Evolutionary conservation across 805 yeast genomes (phyloP).

Genomic region (Candida nitratophila): DNA sequence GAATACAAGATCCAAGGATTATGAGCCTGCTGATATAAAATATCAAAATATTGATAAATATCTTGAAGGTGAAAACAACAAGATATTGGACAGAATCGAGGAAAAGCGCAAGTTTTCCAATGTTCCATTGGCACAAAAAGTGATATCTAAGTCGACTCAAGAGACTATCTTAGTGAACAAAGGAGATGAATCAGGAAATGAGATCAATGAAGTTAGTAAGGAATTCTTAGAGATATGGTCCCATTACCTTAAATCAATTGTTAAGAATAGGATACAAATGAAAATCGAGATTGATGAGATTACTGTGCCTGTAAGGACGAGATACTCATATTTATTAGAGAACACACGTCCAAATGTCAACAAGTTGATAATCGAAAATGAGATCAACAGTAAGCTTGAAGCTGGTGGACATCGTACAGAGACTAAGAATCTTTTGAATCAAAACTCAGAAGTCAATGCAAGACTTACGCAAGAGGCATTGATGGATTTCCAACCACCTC

Average conservation of each 20-base stretch:
- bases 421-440: too few relatives aligned
- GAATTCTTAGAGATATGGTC: slow-evolving; percentile 16
- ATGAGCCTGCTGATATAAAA: not conserved
- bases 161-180: not conserved
- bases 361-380: not conserved
- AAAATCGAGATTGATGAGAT: slow-evolving; percentile 17
- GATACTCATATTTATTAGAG: not conserved
- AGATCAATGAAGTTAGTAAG: too few relatives aligned
- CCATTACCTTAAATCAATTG: slow-evolving; percentile 18
- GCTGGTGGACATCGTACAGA: too few relatives aligned
- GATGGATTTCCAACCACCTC: not conserved
- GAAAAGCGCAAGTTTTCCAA: not conserved
- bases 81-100: not conserved
- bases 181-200: too few relatives aligned
- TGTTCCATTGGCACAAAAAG: not conserved
- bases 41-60: slow-evolving; percentile 1
- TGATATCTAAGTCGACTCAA: too few relatives aligned
- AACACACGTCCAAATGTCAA: slow-evolving; percentile 5
- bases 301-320: slow-evolving; percentile 1
- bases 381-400: too few relatives aligned
- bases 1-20: not conserved
- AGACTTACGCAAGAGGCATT: too few relatives aligned
- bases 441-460: too few relatives aligned
- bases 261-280: slow-evolving; percentile 21
- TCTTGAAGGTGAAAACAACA: not conserved